phyloP scores from a whole-genome alignment of 306 rosid species.

The Dryas alaskensis region DNA sequence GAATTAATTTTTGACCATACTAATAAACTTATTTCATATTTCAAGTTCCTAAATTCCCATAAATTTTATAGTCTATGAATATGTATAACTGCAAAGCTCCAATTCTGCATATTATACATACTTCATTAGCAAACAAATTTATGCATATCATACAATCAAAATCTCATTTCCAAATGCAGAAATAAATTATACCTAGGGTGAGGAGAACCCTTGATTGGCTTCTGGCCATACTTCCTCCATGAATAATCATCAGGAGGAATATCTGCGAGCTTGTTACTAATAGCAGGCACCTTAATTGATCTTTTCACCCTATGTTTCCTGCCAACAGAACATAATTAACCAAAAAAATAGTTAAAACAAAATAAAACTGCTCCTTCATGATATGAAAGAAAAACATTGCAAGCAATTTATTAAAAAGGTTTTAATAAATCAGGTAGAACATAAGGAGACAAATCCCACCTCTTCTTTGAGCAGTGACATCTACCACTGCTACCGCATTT shows the following conservation, averaged over 20 bases:
- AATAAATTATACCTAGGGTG: constrained; percentile 73
- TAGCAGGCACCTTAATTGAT: constrained; percentile 94
- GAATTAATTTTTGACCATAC: not conserved
- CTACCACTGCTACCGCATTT: constrained; percentile 85
- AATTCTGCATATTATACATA: not conserved
- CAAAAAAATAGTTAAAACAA: not conserved
- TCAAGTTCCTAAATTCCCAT: constrained; percentile 27
- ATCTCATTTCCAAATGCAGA: constrained; percentile 9
- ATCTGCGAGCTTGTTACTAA: constrained; percentile 96
- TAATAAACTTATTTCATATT: not conserved
- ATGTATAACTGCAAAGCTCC: not conserved
- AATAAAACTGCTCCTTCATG: constrained; percentile 7
- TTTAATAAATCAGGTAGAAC: constrained; percentile 1
- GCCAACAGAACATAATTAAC: constrained; percentile 20
- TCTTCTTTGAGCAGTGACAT: constrained; percentile 99
- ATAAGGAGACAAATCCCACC: constrained; percentile 44
- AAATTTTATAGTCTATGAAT: not conserved
- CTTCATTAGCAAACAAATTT: constrained; percentile 3
- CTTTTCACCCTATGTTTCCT: constrained; percentile 95
- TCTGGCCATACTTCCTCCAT: constrained; percentile 99
- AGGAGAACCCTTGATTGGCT: constrained; percentile 99
- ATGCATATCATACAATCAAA: constrained; percentile 7
- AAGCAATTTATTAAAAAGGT: not conserved
- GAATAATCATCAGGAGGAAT: constrained; percentile 98
- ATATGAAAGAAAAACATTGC: constrained; percentile 8